Conservation (phyloP, 2,329 filamentous ascomycete species). For the Ophiocordyceps camponoti-saundersi region DNA sequence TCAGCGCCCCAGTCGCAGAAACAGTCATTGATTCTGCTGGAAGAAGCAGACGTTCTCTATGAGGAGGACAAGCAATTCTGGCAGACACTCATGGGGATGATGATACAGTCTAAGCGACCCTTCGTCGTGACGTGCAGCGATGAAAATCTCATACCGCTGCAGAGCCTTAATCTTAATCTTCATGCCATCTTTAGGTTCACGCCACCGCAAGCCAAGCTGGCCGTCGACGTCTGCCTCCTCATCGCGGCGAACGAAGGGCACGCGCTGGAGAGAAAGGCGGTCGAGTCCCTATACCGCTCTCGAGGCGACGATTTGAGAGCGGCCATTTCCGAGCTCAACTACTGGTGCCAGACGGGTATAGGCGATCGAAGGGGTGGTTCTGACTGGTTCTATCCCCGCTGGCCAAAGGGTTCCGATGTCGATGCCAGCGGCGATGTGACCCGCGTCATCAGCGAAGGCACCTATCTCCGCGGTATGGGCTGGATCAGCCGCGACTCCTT, state of each 20-base stretch:
- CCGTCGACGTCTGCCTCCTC: slow-evolving; percentile 65
- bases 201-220: slow-evolving; percentile 46
- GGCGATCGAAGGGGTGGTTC: slow-evolving; percentile 78
- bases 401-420: slow-evolving; percentile 53
- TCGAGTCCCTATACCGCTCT: slow-evolving; percentile 52
- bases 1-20: slow-evolving; percentile 45
- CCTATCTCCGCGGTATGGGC: slow-evolving; percentile 66
- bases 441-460: slow-evolving; percentile 66
- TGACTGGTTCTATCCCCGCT: slow-evolving; percentile 74
- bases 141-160: slow-evolving; percentile 62
- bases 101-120: slow-evolving; percentile 72
- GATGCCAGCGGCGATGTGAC: slow-evolving; percentile 51
- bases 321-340: slow-evolving; percentile 69
- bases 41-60: slow-evolving; percentile 87
- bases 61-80: slow-evolving; percentile 96
- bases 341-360: slow-evolving; percentile 94
- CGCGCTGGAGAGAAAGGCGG: slow-evolving; percentile 47
- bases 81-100: slow-evolving; percentile 61
- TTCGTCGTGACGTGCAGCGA: slow-evolving; percentile 94
- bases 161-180: slow-evolving; percentile 60
- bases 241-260: slow-evolving; percentile 85
- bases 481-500: slow-evolving; percentile 48
- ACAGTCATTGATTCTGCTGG: slow-evolving; percentile 83
- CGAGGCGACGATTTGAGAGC: slow-evolving; percentile 61
- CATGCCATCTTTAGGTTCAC: slow-evolving; percentile 72